These are phyloP conservation scores for Triglochin maritima DNA, from an alignment of 106 monocot species.

Conservation along the genomic window DNA sequence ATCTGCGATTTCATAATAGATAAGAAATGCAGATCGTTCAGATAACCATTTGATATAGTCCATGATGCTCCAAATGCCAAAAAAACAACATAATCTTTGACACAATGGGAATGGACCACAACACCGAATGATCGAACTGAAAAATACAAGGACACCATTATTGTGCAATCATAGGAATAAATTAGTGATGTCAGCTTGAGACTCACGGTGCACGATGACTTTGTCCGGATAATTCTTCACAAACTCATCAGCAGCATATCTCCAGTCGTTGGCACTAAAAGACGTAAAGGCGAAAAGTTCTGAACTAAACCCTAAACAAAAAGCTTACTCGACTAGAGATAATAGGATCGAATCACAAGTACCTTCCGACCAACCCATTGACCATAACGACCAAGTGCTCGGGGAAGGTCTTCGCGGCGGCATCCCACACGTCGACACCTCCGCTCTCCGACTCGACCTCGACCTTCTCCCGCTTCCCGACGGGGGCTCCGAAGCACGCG, in stretches of 20 bases:
- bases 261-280: slow-evolving; percentile 19
- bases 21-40: not conserved
- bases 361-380: slow-evolving; percentile 65
- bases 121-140: not conserved
- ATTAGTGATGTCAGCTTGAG: not conserved
- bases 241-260: slow-evolving; percentile 24
- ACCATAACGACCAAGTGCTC: slow-evolving; percentile 70
- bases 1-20: not conserved
- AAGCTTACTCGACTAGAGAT: not conserved
- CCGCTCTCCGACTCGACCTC: slow-evolving; percentile 22
- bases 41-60: not conserved
- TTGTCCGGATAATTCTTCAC: slow-evolving; percentile 17
- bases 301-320: not conserved
- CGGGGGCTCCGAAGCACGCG: not conserved
- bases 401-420: slow-evolving; percentile 23
- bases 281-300: not conserved
- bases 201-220: slow-evolving; percentile 23
- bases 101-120: not conserved
- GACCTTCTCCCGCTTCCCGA: not conserved
- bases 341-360: not conserved
- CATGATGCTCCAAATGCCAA: not conserved
- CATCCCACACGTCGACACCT: slow-evolving; percentile 48
- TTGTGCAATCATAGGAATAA: not conserved
- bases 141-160: not conserved
- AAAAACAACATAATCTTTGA: not conserved